Percentiles rank a stretch among this genome's conserved stretches.
Evolutionary conservation across 768 basidiomycete species (phyloP).

Genomic region (Daedaleopsis sinensis): DNA sequence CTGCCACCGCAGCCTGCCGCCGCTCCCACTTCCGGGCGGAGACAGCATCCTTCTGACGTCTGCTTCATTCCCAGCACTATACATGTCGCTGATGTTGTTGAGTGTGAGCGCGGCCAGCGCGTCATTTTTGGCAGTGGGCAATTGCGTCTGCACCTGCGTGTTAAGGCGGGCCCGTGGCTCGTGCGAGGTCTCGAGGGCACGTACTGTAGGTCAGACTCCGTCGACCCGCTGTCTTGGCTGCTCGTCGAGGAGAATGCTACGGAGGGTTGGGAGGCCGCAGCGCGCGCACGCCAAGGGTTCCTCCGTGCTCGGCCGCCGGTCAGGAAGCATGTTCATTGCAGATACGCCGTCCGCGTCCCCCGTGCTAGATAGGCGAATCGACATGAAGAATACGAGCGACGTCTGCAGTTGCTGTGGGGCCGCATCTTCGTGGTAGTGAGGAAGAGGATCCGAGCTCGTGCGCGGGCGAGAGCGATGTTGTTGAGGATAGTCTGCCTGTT

Average conservation of each 20-base stretch:
- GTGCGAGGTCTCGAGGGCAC: conserved; percentile 38
- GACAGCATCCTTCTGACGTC: too few relatives aligned
- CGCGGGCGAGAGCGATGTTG: not conserved
- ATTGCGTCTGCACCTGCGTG: not conserved
- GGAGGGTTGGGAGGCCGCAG: too few relatives aligned
- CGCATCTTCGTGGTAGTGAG: not conserved
- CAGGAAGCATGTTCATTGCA: too few relatives aligned
- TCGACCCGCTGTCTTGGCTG: not conserved
- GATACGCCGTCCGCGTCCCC: too few relatives aligned
- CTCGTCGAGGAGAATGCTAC: too few relatives aligned
- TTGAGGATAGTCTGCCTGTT: not conserved
- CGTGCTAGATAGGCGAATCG: too few relatives aligned
- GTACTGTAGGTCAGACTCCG: conserved; percentile 36
- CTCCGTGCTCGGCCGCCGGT: too few relatives aligned
- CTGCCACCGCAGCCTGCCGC: conserved; percentile 20
- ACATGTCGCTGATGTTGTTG: conserved; percentile 9
- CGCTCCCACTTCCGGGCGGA: too few relatives aligned
- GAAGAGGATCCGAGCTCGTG: too few relatives aligned
- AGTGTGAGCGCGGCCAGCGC: conserved; percentile 26
- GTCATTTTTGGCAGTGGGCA: conserved; percentile 25
- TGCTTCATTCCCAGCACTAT: too few relatives aligned
- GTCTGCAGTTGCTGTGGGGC: not conserved
- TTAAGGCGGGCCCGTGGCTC: conserved; percentile 42
- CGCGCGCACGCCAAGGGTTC: too few relatives aligned
- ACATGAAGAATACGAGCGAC: not conserved